Evolutionary conservation across 805 yeast genomes (phyloP).

Genomic region (Spathaspora hagerdaliae): DNA sequence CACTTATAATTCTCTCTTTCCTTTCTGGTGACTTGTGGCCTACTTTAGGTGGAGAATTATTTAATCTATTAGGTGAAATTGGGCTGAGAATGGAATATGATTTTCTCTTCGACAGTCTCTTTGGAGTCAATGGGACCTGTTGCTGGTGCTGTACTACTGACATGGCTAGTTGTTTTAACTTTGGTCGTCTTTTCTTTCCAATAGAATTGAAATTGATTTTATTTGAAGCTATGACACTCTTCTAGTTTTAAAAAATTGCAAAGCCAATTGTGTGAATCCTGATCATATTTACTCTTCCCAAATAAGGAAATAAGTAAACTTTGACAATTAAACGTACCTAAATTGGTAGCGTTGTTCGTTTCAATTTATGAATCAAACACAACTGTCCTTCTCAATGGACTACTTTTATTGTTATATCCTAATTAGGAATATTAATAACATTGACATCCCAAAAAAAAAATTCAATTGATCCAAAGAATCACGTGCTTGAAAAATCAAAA

Average conservation of each 20-base stretch:
- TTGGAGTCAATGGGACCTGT: constrained; percentile 7
- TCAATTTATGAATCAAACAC: too few relatives aligned
- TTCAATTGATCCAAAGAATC: too few relatives aligned
- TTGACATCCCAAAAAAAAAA: too few relatives aligned
- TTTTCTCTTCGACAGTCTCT: constrained; percentile 7
- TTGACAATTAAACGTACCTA: neutral
- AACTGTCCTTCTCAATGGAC: neutral
- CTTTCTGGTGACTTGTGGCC: neutral
- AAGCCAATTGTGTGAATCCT: too few relatives aligned
- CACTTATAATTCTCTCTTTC: constrained; percentile 38
- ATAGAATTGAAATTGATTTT: too few relatives aligned
- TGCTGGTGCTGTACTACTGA: constrained; percentile 4
- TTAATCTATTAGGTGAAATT: constrained; percentile 2
- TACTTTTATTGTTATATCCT: neutral
- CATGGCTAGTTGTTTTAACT: neutral
- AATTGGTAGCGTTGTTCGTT: too few relatives aligned
- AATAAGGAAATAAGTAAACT: constrained; percentile 1
- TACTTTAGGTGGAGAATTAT: neutral
- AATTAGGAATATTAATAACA: neutral
- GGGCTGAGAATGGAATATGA: constrained; percentile 14
- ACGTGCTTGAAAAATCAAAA: too few relatives aligned
- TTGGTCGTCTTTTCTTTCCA: neutral
- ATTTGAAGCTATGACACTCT: too few relatives aligned
- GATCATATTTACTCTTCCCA: neutral
- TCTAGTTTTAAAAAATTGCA: too few relatives aligned